These are phyloP conservation scores for Colletotrichum lini DNA, from an alignment of 2,329 filamentous ascomycete genomes.

Conservation along the genomic window DNA sequence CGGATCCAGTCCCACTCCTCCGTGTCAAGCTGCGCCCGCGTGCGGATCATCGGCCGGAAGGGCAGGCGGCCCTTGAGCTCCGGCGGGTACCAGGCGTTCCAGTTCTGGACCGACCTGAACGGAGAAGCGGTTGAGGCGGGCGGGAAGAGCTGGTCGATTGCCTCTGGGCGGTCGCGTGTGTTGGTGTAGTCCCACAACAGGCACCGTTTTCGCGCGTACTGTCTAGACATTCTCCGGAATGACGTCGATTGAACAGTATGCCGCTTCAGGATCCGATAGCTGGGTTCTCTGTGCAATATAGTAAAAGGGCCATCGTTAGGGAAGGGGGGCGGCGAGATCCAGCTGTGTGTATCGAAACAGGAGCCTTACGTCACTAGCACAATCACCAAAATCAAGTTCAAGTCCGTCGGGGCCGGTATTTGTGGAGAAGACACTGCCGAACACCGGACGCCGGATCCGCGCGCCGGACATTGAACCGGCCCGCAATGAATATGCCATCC, in stretches of 20 bases:
- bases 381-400: not conserved
- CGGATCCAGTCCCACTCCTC: conserved; percentile 54
- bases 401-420: not conserved
- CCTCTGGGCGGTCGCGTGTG: conserved; percentile 50
- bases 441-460: not conserved
- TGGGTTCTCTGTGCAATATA: too few species aligned
- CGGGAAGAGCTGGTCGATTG: conserved; percentile 54
- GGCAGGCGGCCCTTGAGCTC: conserved; percentile 53
- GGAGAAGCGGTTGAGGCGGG: conserved; percentile 42
- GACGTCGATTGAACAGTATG: not conserved
- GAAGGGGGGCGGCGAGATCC: not conserved
- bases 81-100: conserved; percentile 58
- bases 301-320: not conserved
- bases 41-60: conserved; percentile 60
- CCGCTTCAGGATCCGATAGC: too few species aligned
- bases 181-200: conserved; percentile 62
- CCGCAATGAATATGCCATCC: too few species aligned
- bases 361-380: conserved; percentile 11
- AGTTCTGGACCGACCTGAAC: conserved; percentile 56
- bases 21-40: conserved; percentile 52
- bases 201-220: conserved; percentile 50
- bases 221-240: not conserved
- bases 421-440: too few species aligned
- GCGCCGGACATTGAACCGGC: not conserved
- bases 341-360: not conserved